Evolutionary conservation across 768 basidiomycete genomes (phyloP), one percentile per base, ranked within the genome.

Genomic region (Hygrophorus pudorinus): DNA sequence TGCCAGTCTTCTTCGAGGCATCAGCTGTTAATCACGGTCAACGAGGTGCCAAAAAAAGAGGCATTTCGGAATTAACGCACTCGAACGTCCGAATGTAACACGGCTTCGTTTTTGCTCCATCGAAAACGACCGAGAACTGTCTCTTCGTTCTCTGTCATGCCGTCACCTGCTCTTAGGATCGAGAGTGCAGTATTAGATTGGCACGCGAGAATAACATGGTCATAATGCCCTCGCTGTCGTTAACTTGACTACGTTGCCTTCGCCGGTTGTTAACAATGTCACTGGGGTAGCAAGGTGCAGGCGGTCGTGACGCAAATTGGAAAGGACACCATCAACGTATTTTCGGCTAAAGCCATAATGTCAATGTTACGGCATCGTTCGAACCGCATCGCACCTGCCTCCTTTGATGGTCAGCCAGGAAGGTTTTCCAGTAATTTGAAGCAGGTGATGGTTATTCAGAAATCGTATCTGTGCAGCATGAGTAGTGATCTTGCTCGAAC

Each of bases 151-250:
- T 53, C 41, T 2, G 73, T 73, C 11, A 72, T 58, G 1, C 70
- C 71, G 10, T 67, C 65, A 1, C 81, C 83, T 1, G 62, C 62
- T 14, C 66, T 60, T 3, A 79, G 61, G 8, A 79, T 73, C 2
- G 56, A 48, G 11, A 85, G 62, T 0, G 76, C 72, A 1, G 75
- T 71, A 53, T 86, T 79, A 1, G 83, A 81, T 58, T 87, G 84
- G 47, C 75, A 81, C 2, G 84, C 81, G 24, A 88, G 56, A 34
- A 86, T 79, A 38, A 88, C 79, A 56, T 79, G 78, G 57, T 87
- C 83, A 55, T 76, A 87, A 21, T 64, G 56, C 0, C 77, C 81
- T 56, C 3, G 59, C 60, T 0, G 79, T 79, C 4, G 60, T 69
- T 5, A 85, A 53, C 6, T 61, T 50, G 6, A 82, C 65, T 17